phyloP scores from a whole-genome alignment of 345 rosid species.

The Bruguiera sexangula region DNA sequence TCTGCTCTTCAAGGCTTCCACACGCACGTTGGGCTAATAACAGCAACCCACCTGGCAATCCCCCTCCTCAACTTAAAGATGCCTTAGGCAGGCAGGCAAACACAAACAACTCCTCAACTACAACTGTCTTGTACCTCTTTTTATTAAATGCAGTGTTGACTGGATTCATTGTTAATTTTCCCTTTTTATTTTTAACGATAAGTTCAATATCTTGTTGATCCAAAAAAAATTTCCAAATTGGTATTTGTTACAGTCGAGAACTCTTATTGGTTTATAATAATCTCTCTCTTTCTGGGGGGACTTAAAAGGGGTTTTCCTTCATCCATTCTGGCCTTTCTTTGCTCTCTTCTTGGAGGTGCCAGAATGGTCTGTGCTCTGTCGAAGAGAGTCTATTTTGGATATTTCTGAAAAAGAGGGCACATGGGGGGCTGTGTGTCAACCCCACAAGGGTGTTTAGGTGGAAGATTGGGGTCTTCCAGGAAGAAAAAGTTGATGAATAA shows the following conservation, averaged over 20 bases:
- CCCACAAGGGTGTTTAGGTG: slow-evolving; percentile 65
- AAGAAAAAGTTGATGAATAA: slow-evolving; percentile 20
- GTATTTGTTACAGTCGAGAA: not conserved
- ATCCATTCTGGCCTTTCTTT: not conserved
- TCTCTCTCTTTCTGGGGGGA: not conserved
- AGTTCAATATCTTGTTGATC: not conserved
- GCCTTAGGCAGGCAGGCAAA: too few species aligned
- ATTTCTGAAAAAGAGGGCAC: slow-evolving; percentile 4
- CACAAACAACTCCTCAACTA: not conserved
- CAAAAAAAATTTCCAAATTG: not conserved
- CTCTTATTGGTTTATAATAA: not conserved
- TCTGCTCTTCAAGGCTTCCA: not conserved
- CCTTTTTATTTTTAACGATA: not conserved
- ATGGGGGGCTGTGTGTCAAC: slow-evolving; percentile 90
- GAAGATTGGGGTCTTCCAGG: slow-evolving; percentile 52
- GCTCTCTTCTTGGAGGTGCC: not conserved
- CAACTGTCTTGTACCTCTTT: not conserved
- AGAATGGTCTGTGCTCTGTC: not conserved
- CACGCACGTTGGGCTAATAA: not conserved
- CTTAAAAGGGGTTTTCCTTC: not conserved
- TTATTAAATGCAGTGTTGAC: not conserved
- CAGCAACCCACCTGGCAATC: not conserved
- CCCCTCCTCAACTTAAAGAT: not conserved
- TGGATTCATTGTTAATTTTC: not conserved
- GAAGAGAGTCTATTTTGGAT: slow-evolving; percentile 17